Percentiles rank a stretch among this genome's conserved stretches.
Evolutionary conservation across 495 filamentous ascomycete species (phyloP).

Genomic region (Aspergillus sclerotioniger): DNA sequence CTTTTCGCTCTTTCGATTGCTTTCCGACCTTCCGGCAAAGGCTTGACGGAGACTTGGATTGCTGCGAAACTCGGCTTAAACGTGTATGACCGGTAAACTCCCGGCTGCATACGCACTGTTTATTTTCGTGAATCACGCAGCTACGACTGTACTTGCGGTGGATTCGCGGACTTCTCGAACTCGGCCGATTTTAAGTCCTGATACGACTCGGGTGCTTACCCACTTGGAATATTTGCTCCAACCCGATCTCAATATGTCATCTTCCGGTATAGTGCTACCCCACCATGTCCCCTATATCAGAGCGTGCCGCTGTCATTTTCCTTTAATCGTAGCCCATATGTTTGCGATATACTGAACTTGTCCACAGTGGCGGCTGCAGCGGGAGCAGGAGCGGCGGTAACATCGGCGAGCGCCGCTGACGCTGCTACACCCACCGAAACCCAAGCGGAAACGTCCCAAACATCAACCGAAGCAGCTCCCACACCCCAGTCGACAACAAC

Average conservation of each 20-base stretch:
- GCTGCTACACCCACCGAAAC: slow-evolving; percentile 10
- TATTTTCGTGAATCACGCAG: background rate
- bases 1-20: background rate
- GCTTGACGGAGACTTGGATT: slow-evolving; percentile 3
- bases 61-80: slow-evolving; percentile 1
- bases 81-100: slow-evolving; percentile 6
- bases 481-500: slow-evolving; percentile 17
- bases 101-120: slow-evolving; percentile 10
- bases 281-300: background rate
- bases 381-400: slow-evolving; percentile 5
- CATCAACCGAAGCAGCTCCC: slow-evolving; percentile 9
- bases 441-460: slow-evolving; percentile 11
- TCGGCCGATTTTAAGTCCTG: background rate
- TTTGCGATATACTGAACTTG: background rate
- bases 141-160: background rate
- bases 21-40: background rate
- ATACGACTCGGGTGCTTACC: background rate
- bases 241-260: background rate
- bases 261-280: slow-evolving; percentile 5
- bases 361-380: background rate
- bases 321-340: background rate
- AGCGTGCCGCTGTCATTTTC: background rate
- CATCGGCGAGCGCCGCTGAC: slow-evolving; percentile 16
- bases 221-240: background rate
- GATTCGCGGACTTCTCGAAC: background rate